Conservation (phyloP, 208 protist genomes). For the Leishmania lainsoni region DNA sequence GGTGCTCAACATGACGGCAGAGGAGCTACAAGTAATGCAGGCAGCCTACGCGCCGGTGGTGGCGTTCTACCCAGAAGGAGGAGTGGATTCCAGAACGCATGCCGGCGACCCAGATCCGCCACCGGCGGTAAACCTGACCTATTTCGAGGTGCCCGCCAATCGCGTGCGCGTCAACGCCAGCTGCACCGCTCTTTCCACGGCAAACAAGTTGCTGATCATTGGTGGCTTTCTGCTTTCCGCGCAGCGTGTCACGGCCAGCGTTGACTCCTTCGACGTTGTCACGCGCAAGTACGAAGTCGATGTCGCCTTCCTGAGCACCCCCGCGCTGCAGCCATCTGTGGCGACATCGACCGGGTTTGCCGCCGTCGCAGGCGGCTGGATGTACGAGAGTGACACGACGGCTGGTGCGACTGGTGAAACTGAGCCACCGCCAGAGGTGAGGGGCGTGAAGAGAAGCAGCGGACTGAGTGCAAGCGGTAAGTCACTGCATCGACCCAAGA, state of each 20-base stretch:
- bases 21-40: slow-evolving; percentile 8
- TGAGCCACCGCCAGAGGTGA: neutral
- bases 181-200: slow-evolving; percentile 27
- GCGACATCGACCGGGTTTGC: slow-evolving; percentile 37
- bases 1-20: slow-evolving; percentile 5
- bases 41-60: slow-evolving; percentile 21
- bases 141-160: slow-evolving; percentile 23
- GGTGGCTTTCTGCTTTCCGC: slow-evolving; percentile 32
- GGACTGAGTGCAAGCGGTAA: neutral
- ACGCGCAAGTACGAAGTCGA: slow-evolving; percentile 37
- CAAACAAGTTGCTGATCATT: slow-evolving; percentile 32
- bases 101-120: neutral
- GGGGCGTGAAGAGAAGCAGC: neutral
- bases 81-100: neutral
- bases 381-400: slow-evolving; percentile 2
- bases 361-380: slow-evolving; percentile 35
- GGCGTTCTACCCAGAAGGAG: slow-evolving; percentile 24
- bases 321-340: slow-evolving; percentile 36
- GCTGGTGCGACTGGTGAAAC: neutral
- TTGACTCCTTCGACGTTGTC: slow-evolving; percentile 41
- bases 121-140: slow-evolving; percentile 22
- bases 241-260: slow-evolving; percentile 29
- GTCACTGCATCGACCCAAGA: neutral
- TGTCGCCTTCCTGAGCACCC: slow-evolving; percentile 14
- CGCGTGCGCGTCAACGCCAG: slow-evolving; percentile 37